These are phyloP conservation scores for Solanum tarapatanum DNA, from an alignment of 257 asterid species.

Conservation along the genomic window DNA sequence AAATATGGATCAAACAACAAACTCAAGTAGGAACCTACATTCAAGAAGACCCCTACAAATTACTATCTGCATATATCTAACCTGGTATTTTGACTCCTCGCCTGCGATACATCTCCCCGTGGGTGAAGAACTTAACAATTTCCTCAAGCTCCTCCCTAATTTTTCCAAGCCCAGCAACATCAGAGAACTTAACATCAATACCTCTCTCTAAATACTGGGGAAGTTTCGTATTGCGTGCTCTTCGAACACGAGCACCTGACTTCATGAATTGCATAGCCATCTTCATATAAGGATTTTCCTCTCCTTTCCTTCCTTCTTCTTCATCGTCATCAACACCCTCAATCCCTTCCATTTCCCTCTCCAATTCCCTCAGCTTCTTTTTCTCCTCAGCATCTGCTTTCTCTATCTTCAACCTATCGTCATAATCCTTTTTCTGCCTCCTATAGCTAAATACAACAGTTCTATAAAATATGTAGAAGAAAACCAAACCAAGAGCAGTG, in stretches of 20 bases:
- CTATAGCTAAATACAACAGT: slow-evolving; percentile 72
- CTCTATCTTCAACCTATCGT: slow-evolving; percentile 86
- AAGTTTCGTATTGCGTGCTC: slow-evolving; percentile 49
- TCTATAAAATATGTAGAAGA: slow-evolving; percentile 69
- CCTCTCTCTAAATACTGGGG: slow-evolving; percentile 86
- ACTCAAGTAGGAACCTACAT: background rate
- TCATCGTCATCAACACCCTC: slow-evolving; percentile 49
- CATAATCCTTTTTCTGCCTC: slow-evolving; percentile 88
- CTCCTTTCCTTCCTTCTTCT: slow-evolving; percentile 55
- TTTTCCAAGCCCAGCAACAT: slow-evolving; percentile 98
- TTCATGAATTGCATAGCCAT: slow-evolving; percentile 76
- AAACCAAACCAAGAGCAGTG: slow-evolving; percentile 59
- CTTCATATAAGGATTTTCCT: slow-evolving; percentile 64
- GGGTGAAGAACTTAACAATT: slow-evolving; percentile 95
- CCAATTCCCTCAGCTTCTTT: slow-evolving; percentile 75
- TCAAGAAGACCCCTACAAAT: background rate
- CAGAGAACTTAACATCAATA: slow-evolving; percentile 80
- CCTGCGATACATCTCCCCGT: slow-evolving; percentile 89
- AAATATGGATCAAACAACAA: background rate
- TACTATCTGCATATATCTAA: slow-evolving; percentile 17
- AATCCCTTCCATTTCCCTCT: slow-evolving; percentile 56
- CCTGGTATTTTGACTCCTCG: slow-evolving; percentile 97
- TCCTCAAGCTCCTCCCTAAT: slow-evolving; percentile 95
- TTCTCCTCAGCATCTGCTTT: slow-evolving; percentile 92
- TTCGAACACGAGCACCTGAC: slow-evolving; percentile 91